Evolutionary conservation across 1,139 yeast species (phyloP).

Genomic region (Candida neerlandica): DNA sequence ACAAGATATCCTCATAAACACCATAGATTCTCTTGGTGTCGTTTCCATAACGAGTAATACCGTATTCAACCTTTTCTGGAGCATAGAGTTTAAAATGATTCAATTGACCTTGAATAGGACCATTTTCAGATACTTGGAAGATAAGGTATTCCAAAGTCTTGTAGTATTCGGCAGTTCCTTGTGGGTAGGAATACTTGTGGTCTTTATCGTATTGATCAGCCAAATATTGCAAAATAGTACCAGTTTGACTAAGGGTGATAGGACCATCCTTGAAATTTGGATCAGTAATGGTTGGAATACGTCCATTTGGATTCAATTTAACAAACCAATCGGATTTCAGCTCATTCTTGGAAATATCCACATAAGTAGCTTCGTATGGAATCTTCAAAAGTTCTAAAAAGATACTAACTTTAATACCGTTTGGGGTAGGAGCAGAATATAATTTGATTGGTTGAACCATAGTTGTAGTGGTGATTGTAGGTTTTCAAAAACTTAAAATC

Average conservation of each 20-base stretch:
- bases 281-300: constrained; percentile 60
- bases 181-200: constrained; percentile 47
- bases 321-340: constrained; percentile 59
- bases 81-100: constrained; percentile 48
- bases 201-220: constrained; percentile 61
- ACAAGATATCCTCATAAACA: constrained; percentile 53
- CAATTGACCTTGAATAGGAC: constrained; percentile 66
- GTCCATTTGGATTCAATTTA: constrained; percentile 60
- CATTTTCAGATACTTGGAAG: constrained; percentile 61
- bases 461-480: background rate
- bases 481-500: too few species aligned
- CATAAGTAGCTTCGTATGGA: constrained; percentile 45
- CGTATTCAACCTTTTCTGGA: constrained; percentile 52
- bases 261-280: constrained; percentile 35
- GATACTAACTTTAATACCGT: constrained; percentile 55
- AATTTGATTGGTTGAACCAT: constrained; percentile 18
- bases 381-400: constrained; percentile 50
- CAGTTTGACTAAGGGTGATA: constrained; percentile 54
- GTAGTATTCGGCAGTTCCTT: constrained; percentile 49
- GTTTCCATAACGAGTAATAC: constrained; percentile 48
- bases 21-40: constrained; percentile 57
- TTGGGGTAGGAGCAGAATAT: constrained; percentile 56
- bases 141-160: constrained; percentile 52
- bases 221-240: constrained; percentile 58
- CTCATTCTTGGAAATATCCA: constrained; percentile 41